Evolutionary conservation across 345 rosid species (phyloP).

Genomic region (Euclidium syriacum): DNA sequence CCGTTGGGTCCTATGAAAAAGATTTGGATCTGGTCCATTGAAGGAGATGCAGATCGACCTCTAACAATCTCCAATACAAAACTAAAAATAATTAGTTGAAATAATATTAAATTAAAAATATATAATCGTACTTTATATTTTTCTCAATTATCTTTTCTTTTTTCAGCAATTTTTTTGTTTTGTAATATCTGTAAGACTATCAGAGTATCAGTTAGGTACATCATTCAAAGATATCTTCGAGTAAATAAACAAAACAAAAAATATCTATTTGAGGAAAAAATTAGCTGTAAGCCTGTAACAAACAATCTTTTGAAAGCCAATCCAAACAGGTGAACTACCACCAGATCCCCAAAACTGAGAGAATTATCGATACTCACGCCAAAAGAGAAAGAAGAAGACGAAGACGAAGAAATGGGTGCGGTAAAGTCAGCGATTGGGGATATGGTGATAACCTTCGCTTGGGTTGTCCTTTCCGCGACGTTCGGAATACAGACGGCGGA

Average conservation of each 20-base stretch:
- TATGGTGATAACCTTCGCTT: constrained; percentile 57
- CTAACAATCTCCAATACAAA: no score
- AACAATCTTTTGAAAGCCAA: constrained; percentile 7
- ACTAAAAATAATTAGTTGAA: no score
- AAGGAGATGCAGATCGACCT: no score
- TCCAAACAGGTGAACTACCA: neutral
- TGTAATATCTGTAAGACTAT: neutral
- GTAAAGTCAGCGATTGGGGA: constrained; percentile 71
- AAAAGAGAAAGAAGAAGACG: constrained; percentile 9
- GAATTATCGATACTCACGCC: neutral
- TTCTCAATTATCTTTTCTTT: no score
- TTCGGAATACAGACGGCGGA: constrained; percentile 55
- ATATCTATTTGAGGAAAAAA: constrained; percentile 1
- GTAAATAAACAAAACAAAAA: neutral
- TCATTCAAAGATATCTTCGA: constrained; percentile 24
- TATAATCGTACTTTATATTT: no score
- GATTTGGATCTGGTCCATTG: no score
- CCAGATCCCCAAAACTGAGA: constrained; percentile 24
- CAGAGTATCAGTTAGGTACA: constrained; percentile 15
- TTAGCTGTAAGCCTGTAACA: no score
- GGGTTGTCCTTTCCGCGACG: constrained; percentile 67
- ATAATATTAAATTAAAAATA: no score
- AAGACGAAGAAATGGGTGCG: no score
- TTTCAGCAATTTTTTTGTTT: no score
- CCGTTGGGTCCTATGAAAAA: no score